Evolutionary conservation across 257 asterid genomes (phyloP).

Genomic region (Nicotiana sylvestris): DNA sequence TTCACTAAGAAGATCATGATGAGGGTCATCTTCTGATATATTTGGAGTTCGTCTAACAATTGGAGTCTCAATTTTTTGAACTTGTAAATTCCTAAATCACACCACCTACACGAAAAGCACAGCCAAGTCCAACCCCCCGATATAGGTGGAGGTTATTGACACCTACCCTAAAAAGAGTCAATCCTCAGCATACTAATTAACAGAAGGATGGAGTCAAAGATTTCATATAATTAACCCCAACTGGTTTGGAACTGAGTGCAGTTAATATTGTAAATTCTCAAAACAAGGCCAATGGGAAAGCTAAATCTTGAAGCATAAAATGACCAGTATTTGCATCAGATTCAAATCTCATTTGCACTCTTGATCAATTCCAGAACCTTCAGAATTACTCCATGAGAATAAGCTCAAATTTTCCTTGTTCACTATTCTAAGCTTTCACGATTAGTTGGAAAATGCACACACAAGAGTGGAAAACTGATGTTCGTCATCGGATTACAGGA

Average conservation of each 20-base stretch:
- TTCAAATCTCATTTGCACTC: not conserved
- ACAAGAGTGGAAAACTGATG: not conserved
- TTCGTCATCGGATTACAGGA: not conserved
- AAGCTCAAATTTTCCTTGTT: not conserved
- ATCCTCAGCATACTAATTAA: not conserved
- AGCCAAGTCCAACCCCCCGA: not conserved
- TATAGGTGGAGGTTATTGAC: not conserved
- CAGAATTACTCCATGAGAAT: not conserved
- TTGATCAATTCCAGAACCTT: not conserved
- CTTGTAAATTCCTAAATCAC: not conserved
- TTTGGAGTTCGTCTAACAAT: not conserved
- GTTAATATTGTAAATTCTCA: not conserved
- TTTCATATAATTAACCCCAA: not conserved
- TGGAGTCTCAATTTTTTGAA: not conserved
- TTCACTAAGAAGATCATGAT: not conserved
- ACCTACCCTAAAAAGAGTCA: not conserved
- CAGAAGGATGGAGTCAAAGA: not conserved
- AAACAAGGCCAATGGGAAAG: not conserved
- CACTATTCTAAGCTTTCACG: not conserved
- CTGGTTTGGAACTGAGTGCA: not conserved
- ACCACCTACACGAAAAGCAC: not conserved
- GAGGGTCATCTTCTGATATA: not conserved
- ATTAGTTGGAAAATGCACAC: not conserved
- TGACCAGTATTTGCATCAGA: not conserved
- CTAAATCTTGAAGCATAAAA: not conserved